A percentile compares a stretch with the other conserved stretches of the same genome.
Conservation (phyloP, 306 rosid genomes). For the Castanea mollissima region DNA sequence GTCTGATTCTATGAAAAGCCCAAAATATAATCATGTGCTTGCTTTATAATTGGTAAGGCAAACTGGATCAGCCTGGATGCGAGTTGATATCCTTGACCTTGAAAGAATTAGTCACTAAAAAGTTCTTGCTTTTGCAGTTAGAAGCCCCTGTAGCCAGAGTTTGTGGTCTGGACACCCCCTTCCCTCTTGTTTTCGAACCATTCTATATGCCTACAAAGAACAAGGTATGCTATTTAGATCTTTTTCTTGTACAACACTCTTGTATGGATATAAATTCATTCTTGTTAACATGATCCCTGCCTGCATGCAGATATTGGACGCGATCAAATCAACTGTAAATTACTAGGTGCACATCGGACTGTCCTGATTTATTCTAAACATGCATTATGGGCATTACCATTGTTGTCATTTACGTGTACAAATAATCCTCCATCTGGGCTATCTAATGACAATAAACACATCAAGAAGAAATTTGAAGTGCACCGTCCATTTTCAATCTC, state of each 20-base stretch:
- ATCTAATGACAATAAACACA: not conserved
- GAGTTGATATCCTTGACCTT: constrained; percentile 8
- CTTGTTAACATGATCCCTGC: constrained; percentile 19
- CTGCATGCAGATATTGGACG: constrained; percentile 85
- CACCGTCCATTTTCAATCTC: not conserved
- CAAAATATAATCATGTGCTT: not conserved
- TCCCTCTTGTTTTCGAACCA: constrained; percentile 96
- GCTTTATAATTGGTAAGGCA: not conserved
- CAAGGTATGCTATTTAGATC: constrained; percentile 47
- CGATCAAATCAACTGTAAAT: constrained; percentile 77
- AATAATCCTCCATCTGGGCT: not conserved
- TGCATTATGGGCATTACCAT: not conserved
- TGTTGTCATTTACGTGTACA: not conserved
- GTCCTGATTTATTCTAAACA: not conserved
- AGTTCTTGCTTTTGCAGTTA: constrained; percentile 45
- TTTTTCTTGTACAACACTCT: not conserved
- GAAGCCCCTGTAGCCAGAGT: constrained; percentile 94
- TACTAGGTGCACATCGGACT: constrained; percentile 31
- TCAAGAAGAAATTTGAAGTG: not conserved
- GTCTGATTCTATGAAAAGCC: not conserved
- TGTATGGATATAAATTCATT: not conserved
- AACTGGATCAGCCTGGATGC: not conserved
- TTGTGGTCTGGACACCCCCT: constrained; percentile 94
- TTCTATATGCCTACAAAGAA: constrained; percentile 94
- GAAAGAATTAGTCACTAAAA: not conserved